A percentile compares a stretch with the other conserved stretches of the same genome.
Evolutionary conservation across 495 filamentous ascomycete genomes (phyloP).

Genomic region (Daldinia grandis): DNA sequence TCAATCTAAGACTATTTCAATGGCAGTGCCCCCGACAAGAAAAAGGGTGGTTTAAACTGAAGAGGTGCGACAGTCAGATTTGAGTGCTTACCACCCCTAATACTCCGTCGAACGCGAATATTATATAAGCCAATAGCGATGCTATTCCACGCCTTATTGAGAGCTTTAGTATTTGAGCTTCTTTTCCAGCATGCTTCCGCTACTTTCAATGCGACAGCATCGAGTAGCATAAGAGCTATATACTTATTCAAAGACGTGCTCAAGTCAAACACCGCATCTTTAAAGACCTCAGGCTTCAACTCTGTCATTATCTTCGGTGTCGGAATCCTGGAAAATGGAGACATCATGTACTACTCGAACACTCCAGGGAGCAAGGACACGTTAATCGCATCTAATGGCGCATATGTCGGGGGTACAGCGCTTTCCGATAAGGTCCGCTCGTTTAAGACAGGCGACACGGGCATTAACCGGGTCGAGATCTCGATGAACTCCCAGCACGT

Average conservation of each 20-base stretch:
- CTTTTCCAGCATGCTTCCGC: conserved; percentile 34
- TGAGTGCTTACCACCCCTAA: not conserved
- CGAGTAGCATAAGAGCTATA: conserved; percentile 47
- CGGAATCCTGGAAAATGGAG: conserved; percentile 52
- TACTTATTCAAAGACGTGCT: conserved; percentile 57
- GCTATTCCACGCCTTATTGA: conserved; percentile 23
- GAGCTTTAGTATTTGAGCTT: conserved; percentile 41
- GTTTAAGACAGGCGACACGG: conserved; percentile 47
- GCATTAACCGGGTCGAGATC: conserved; percentile 50
- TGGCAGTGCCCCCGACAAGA: not conserved
- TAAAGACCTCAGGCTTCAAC: conserved; percentile 54
- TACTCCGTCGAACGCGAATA: not conserved
- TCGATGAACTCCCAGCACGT: conserved; percentile 56
- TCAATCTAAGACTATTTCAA: conserved; percentile 7
- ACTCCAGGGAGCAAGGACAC: conserved; percentile 51
- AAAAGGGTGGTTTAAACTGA: not conserved
- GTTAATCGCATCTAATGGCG: conserved; percentile 46
- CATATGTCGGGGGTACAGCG: conserved; percentile 51
- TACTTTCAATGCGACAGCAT: conserved; percentile 9
- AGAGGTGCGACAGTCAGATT: not conserved
- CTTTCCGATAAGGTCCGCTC: conserved; percentile 52
- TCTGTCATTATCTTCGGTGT: conserved; percentile 52
- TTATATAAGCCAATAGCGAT: conserved; percentile 3
- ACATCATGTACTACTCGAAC: conserved; percentile 59
- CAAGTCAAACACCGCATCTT: conserved; percentile 51